Conservation (phyloP, 495 filamentous ascomycete species). For the Rhypophila decipiens region DNA sequence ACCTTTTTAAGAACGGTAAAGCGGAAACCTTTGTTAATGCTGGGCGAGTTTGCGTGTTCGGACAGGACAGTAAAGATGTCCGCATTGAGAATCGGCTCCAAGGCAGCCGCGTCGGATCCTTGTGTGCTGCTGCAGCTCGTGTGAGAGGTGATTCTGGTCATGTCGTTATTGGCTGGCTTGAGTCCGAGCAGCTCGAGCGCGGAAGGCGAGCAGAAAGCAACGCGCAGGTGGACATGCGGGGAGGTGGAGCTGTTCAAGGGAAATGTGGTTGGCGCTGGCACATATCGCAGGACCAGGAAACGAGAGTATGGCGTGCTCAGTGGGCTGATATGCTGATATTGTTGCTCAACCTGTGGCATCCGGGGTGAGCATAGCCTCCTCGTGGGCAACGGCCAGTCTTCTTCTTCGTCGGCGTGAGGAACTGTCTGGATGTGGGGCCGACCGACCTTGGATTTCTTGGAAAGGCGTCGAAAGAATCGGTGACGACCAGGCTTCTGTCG, state of each 20-base stretch:
- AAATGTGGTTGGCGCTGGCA: neutral
- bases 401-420: neutral
- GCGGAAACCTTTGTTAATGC: constrained; percentile 28
- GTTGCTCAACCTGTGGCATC: neutral
- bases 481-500: constrained; percentile 13
- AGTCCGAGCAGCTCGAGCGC: constrained; percentile 39
- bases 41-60: constrained; percentile 29
- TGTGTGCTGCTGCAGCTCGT: too few species aligned
- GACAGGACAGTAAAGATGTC: constrained; percentile 47
- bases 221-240: constrained; percentile 4
- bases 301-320: constrained; percentile 42
- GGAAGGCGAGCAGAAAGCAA: constrained; percentile 22
- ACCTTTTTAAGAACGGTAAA: constrained; percentile 31
- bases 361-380: neutral
- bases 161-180: constrained; percentile 20
- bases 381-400: neutral
- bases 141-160: too few species aligned
- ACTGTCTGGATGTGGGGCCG: neutral
- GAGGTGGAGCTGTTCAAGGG: neutral
- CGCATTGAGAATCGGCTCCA: constrained; percentile 32
- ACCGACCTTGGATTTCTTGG: constrained; percentile 3
- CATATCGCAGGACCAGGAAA: constrained; percentile 27
- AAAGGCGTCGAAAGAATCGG: constrained; percentile 20
- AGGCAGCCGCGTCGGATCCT: too few species aligned
- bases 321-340: neutral